Percentiles rank a stretch among this genome's conserved stretches.
phyloP scores from a whole-genome alignment of 306 rosid species.

The Dryas octopetala region DNA sequence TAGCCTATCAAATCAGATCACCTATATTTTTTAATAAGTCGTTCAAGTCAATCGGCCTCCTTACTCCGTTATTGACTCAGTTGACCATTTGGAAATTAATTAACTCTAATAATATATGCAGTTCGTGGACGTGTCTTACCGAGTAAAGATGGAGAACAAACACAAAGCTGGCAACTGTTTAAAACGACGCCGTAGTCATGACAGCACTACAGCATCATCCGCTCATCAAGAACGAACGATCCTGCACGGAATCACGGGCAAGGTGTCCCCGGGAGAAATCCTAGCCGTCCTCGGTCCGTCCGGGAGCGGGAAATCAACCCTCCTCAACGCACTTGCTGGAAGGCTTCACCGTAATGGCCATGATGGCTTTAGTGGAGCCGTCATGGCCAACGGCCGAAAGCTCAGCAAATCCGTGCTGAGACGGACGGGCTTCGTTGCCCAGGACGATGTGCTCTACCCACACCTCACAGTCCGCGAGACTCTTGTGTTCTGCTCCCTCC shows the following conservation, averaged over 20 bases:
- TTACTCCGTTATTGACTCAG: not conserved
- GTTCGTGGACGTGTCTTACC: slow-evolving; percentile 75
- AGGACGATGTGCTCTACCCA: slow-evolving; percentile 81
- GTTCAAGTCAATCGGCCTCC: too few species aligned
- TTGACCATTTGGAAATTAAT: not conserved
- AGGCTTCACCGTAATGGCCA: slow-evolving; percentile 46
- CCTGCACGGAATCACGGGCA: slow-evolving; percentile 63
- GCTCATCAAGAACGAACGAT: slow-evolving; percentile 48
- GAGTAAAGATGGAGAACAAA: slow-evolving; percentile 45
- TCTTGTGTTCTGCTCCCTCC: slow-evolving; percentile 70
- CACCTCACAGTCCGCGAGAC: slow-evolving; percentile 84
- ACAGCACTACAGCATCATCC: not conserved
- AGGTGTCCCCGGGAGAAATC: slow-evolving; percentile 78
- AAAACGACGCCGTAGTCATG: not conserved
- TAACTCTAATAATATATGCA: slow-evolving; percentile 34
- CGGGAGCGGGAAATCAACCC: slow-evolving; percentile 88
- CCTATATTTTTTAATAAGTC: too few species aligned
- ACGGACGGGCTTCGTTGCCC: slow-evolving; percentile 76
- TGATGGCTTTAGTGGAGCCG: slow-evolving; percentile 49
- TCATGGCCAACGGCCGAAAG: slow-evolving; percentile 57
- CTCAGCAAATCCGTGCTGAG: slow-evolving; percentile 45
- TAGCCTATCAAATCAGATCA: too few species aligned
- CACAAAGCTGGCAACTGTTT: slow-evolving; percentile 11
- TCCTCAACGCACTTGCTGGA: slow-evolving; percentile 69
- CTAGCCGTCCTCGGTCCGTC: slow-evolving; percentile 87